phyloP scores from a whole-genome alignment of 306 rosid species.

The Dryas drummondii region DNA sequence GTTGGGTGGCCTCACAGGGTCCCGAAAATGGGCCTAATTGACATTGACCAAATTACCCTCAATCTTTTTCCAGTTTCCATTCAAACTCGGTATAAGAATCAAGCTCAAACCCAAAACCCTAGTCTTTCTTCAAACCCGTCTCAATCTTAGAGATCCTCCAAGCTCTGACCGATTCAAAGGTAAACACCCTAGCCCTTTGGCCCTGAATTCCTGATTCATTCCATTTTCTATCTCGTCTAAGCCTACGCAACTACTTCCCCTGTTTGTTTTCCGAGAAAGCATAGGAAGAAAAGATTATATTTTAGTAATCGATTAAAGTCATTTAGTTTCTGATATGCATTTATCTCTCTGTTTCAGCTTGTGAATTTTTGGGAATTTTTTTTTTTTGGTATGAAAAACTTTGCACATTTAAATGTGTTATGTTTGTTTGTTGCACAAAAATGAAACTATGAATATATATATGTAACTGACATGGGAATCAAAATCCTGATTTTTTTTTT shows the following conservation, averaged over 20 bases:
- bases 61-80: background rate
- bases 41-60: background rate
- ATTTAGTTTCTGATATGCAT: too few relatives aligned
- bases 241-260: background rate
- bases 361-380: background rate
- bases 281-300: background rate
- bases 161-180: constrained; percentile 21
- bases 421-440: background rate
- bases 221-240: background rate
- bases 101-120: constrained; percentile 7
- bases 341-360: background rate
- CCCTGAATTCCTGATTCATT: background rate
- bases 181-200: background rate
- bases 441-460: background rate
- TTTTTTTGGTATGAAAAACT: background rate
- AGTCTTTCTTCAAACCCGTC: background rate
- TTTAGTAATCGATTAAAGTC: too few relatives aligned
- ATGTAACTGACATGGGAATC: background rate
- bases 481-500: background rate
- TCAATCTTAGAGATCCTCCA: constrained; percentile 4
- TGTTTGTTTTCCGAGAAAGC: background rate
- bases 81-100: background rate
- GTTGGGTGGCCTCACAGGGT: too few relatives aligned
- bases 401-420: background rate
- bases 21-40: background rate